Base-by-base conservation (phyloP, 352 stramenopile species). In the Phytopythium delawarense region DNA sequence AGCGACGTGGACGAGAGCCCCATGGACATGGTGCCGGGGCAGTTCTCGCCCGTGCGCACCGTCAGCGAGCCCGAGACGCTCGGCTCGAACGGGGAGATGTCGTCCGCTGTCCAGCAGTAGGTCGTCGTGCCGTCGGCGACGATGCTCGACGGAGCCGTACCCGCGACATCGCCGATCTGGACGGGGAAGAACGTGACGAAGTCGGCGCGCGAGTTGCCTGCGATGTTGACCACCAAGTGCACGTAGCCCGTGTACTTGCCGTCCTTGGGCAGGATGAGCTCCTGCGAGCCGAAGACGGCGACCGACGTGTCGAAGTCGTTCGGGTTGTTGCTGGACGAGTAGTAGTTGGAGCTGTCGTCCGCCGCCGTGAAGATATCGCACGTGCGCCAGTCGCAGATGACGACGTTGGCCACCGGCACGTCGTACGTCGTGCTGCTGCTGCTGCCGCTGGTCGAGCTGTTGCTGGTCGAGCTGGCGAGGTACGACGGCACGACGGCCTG, bases 101-200 rank as follows among this genome's bases (percentile, higher is more conserved):
- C 75, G 34, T 72, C 57, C 1, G 76, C 62, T 11, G 74, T 76
- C 84, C 84, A 92, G 74, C 84, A 92, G 65, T 90, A 92, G 20
- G 81, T 92, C 2, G 84, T 90, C 35, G 74, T 75, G 25, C 77
- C 83, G 59, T 90, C 83, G n/a, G 70, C 72, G 32, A 61, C 67
- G 59, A 92, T 81, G 51, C 61, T 72, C 2, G 59, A 61, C 0
- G 79, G 79, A 15, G 74, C 72, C 5, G 73, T 83, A 37, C 81
- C 81, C 49, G 81, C 76, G 23, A 83, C 69, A 4, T 86, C 78
- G 23, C 84, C 81, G 44, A 93, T 76, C 50, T 91, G 84, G 28
- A 90, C 78, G 7, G 82, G 80, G 64, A 93, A 93, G 61, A 87
- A 93, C 13, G 81, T 90, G 4, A 88, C 75, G 37, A 91, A 93